Evolutionary conservation across 306 rosid species (phyloP), one percentile per base, ranked within the genome.

Genomic region (Quercus parvula): DNA sequence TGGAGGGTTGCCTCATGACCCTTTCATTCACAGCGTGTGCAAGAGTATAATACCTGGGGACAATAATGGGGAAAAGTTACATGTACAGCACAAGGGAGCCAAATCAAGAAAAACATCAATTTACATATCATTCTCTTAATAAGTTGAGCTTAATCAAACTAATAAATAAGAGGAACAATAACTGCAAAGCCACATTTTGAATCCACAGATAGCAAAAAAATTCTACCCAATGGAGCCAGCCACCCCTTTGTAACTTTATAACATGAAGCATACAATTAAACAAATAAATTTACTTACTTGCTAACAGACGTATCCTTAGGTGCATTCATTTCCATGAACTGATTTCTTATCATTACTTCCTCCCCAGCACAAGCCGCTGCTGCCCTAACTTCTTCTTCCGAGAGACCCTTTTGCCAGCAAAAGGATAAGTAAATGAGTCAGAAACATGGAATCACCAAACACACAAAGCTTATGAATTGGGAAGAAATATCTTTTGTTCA

Each of bases 351-450:
- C 94, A 90, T 85, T 82, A 92, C 97, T 89, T 95, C 99, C 76
- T 95, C 96, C 75, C 99, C 98, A 75, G 99, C 99, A 92, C 98
- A 95, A 77, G 97, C 83, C 38, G 99, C 97, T 68, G 96, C 97
- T 0, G 77, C 92, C 89, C 97, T 90, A 75, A 95, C 96, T 91
- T 95, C 99, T 91, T 95, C 99, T 88, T 95, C 99, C 7, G 97
- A 91, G 74, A 95, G 98, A 77, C 98, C 99, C 99, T 95, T 84
- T 82, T 76, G 77, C 79, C 82, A 82, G 83, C 58, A 83, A 77
- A 51, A 76, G 82, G 68, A 76, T 46, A 70, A 76, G 27, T 68
- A 68, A 35, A 68, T 7, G 20, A 68, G 11, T 19, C 19, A 19
- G n/a, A 41, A 77, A 49, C 54, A 49, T 5, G 3, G 54, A 59